Base-by-base conservation (phyloP, 179 eudicot species). In the Carnegiea gigantea region DNA sequence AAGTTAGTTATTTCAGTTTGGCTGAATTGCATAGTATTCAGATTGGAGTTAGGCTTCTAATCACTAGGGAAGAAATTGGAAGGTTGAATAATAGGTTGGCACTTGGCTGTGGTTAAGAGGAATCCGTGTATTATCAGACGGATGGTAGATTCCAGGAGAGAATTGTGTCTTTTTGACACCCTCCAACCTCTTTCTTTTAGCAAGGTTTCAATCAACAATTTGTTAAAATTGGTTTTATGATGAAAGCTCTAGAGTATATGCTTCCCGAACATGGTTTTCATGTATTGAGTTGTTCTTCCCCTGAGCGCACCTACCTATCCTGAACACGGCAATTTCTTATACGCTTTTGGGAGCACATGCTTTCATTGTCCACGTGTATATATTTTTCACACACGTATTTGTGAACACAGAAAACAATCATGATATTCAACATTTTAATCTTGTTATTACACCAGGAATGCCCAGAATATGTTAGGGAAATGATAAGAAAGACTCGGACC, bases 401-500 rank as follows among this genome's bases (percentile, higher is more conserved):
- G 30, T 28, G 30, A 28, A 28, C 30, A 28, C 1, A 28, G 8
- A n/a, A 62, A 62, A 17, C 36, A 14, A 18, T 75, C 40, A 36
- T 70, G 60, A 57, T 12, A 75, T 79, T 40, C 77, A 46, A 60
- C 76, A 1, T 51, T 48, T 1, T 70, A 49, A 21, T 81, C 33
- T 73, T 21, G 44, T 82, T n/a, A 33, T 33, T 71, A 36, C 46
- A 77, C 68, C 95, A 93, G 98, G 99, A 92, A 76, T 88, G 91
- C 80, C 97, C 97, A 20, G 95, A 92, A 76, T 81, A 90, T 81
- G 80, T 92, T 64, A 91, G 94, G 83, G 89, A 90, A 73, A 89
- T 93, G 86, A 92, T 95, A 85, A 90, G 92, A 86, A 91, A 90
- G 90, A 95, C 99, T 1, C 86, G 86, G 79, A 85, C 86, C 80